These are phyloP conservation scores for Pythium monospermum DNA, from an alignment of 352 stramenopile species.

Conservation along the genomic window DNA sequence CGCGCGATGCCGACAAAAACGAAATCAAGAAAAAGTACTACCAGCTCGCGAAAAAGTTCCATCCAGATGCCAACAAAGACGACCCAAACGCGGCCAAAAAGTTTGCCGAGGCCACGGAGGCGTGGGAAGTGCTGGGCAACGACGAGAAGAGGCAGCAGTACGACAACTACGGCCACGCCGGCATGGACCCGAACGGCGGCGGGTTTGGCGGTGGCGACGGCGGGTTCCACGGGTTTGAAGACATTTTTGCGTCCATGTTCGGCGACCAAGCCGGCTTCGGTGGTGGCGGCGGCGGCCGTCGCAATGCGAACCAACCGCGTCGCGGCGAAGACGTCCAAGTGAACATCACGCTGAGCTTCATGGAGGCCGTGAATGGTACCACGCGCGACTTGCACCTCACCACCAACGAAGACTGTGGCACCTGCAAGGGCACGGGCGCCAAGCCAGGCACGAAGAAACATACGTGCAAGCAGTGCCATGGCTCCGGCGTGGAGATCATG, in stretches of 20 bases:
- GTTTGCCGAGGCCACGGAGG: slow-evolving; percentile 91
- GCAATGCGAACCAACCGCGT: slow-evolving; percentile 64
- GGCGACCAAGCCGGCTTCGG: too few species aligned
- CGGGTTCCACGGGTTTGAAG: slow-evolving; percentile 83
- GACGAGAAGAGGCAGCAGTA: slow-evolving; percentile 93
- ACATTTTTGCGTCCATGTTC: slow-evolving; percentile 86
- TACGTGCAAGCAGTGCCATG: slow-evolving; percentile 76
- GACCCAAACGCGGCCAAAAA: slow-evolving; percentile 88
- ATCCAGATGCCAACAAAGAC: slow-evolving; percentile 97
- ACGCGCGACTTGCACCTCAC: slow-evolving; percentile 86
- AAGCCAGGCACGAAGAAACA: slow-evolving; percentile 82
- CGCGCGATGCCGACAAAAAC: slow-evolving; percentile 85
- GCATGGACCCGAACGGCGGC: slow-evolving; percentile 88
- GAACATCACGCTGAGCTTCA: slow-evolving; percentile 91
- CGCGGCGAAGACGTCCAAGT: slow-evolving; percentile 94
- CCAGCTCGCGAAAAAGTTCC: slow-evolving; percentile 96
- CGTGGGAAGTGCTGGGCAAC: slow-evolving; percentile 91
- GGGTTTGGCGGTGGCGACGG: slow-evolving; percentile 32
- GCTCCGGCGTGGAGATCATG: slow-evolving; percentile 81
- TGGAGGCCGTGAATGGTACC: slow-evolving; percentile 92
- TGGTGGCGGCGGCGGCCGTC: slow-evolving; percentile 64
- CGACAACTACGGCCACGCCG: slow-evolving; percentile 93
- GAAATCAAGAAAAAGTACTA: slow-evolving; percentile 99
- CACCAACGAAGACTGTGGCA: slow-evolving; percentile 69
- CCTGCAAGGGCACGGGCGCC: slow-evolving; percentile 73